Evolutionary conservation across 2,329 filamentous ascomycete genomes (phyloP).

Genomic region (Pseudocercospora fuligena): DNA sequence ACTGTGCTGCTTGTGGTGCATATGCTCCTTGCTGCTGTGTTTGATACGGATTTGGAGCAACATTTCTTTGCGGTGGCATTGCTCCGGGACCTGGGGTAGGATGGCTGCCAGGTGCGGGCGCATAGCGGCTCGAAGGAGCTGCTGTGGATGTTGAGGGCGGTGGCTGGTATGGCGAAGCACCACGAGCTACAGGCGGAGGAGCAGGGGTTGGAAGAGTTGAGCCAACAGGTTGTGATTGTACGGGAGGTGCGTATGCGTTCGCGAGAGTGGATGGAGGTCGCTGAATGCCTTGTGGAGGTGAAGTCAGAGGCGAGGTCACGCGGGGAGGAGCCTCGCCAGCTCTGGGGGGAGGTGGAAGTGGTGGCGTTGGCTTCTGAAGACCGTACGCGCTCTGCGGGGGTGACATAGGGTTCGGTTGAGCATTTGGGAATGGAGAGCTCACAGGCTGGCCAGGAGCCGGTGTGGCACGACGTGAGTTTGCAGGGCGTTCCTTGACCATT

Average conservation of each 20-base stretch:
- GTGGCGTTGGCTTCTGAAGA: slow-evolving; percentile 68
- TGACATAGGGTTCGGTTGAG: slow-evolving; percentile 55
- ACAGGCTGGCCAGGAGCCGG: slow-evolving; percentile 67
- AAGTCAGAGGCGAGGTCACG: slow-evolving; percentile 71
- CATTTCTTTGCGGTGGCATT: slow-evolving; percentile 48
- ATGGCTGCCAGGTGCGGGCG: slow-evolving; percentile 65
- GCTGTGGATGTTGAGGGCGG: slow-evolving; percentile 66
- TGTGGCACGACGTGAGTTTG: slow-evolving; percentile 71
- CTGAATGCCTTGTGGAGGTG: slow-evolving; percentile 54
- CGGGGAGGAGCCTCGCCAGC: slow-evolving; percentile 68
- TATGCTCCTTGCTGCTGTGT: slow-evolving; percentile 40
- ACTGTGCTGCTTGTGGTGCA: slow-evolving; percentile 44
- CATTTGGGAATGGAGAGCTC: slow-evolving; percentile 75
- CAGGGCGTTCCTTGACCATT: slow-evolving; percentile 68
- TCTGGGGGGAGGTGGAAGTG: slow-evolving; percentile 84
- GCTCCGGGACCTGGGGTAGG: slow-evolving; percentile 45
- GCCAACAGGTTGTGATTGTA: slow-evolving; percentile 48
- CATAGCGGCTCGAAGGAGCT: slow-evolving; percentile 76
- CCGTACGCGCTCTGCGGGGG: slow-evolving; percentile 62
- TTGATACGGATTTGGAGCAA: slow-evolving; percentile 53
- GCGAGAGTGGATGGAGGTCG: slow-evolving; percentile 59
- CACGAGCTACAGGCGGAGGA: slow-evolving; percentile 69
- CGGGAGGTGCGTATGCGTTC: slow-evolving; percentile 68
- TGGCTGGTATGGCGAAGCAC: slow-evolving; percentile 83
- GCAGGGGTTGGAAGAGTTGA: slow-evolving; percentile 51